Evolutionary conservation across 2,329 filamentous ascomycete genomes (phyloP), one percentile per base, ranked within the genome.

Genomic region (Apiospora arundinis): DNA sequence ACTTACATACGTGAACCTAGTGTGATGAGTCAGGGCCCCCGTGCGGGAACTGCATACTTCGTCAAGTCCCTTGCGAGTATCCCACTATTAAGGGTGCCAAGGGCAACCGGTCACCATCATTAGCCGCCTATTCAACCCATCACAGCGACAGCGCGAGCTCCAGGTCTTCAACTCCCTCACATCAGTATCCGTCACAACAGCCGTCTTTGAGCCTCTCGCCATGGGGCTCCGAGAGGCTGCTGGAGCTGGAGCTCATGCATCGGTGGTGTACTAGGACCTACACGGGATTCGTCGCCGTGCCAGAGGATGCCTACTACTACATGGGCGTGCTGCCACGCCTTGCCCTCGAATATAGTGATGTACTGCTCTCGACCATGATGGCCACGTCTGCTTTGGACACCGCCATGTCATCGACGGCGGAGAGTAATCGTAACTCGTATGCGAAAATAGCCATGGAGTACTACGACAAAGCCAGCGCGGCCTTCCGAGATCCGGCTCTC

Each of bases 221-320:
- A 63, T 63, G 46, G 46, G 67, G 37, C 11, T 46, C 28, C 46
- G 46, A 69, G 5, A 32, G 56, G 52, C 37, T 45, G 40, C 68
- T 69, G 6, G 68, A 69, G 52, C 25, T 69, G 14, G 68, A 69
- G 49, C 68, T 69, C 14, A 69, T 69, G 68, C 68, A 69, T 25
- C 40, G 68, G 18, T 69, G 68, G 68, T 49, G 28, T 11, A 52
- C 46, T 16, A 6, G 46, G 28, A 69, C 68, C 8, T 69, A 69
- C 18, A 52, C 45, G 2, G 68, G 68, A 2, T 60, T 65, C 18
- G 40, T 60, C 68, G 18, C 49, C 8, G 37, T 69, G 18, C 37
- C 52, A 5, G 68, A 69, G 40, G 68, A 65, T 14, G 68, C 37
- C n/a, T 40, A 56, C 49, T 69, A 69, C 32, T 21, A 11, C 9